phyloP scores from a whole-genome alignment of 805 yeast species.

The Starmerella roubikii region DNA sequence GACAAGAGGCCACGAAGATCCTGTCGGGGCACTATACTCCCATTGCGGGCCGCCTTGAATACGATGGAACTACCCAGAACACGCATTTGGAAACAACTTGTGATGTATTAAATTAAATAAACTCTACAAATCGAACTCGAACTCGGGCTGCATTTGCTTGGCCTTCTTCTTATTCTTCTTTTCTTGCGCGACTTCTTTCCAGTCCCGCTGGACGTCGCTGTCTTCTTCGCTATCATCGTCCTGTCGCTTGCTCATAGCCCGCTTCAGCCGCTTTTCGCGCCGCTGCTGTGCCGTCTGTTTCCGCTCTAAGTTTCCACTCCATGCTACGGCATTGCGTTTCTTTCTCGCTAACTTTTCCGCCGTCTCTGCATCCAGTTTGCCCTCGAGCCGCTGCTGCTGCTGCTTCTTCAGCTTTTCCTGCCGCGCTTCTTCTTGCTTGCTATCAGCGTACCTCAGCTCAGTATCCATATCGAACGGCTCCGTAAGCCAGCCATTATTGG shows the following conservation, averaged over 20 bases:
- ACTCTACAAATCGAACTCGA: constrained; percentile 8
- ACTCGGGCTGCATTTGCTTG: constrained; percentile 8
- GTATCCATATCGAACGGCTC: constrained; percentile 49
- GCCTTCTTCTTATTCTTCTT: constrained; percentile 47
- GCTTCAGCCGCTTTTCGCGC: constrained; percentile 52
- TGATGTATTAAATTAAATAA: not conserved
- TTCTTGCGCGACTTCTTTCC: constrained; percentile 70
- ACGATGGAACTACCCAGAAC: constrained; percentile 44
- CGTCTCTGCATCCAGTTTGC: constrained; percentile 22
- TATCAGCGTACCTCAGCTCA: constrained; percentile 48
- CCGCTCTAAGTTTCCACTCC: constrained; percentile 60
- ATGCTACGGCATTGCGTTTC: constrained; percentile 42
- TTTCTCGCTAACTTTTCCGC: constrained; percentile 16
- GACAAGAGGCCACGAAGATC: constrained; percentile 69
- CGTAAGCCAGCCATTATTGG: constrained; percentile 66
- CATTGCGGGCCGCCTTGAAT: constrained; percentile 51
- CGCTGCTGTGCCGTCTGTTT: constrained; percentile 51
- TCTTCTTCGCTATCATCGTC: constrained; percentile 26
- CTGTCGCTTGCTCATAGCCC: constrained; percentile 37
- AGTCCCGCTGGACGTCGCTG: constrained; percentile 47
- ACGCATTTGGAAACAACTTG: not conserved
- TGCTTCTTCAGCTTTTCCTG: constrained; percentile 40
- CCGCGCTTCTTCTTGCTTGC: constrained; percentile 49
- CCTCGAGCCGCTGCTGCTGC: constrained; percentile 12
- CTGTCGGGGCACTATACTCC: constrained; percentile 74